Evolutionary conservation across 768 basidiomycete genomes (phyloP), one percentile per base, ranked within the genome.

Genomic region (Candolleomyces eurysporus): DNA sequence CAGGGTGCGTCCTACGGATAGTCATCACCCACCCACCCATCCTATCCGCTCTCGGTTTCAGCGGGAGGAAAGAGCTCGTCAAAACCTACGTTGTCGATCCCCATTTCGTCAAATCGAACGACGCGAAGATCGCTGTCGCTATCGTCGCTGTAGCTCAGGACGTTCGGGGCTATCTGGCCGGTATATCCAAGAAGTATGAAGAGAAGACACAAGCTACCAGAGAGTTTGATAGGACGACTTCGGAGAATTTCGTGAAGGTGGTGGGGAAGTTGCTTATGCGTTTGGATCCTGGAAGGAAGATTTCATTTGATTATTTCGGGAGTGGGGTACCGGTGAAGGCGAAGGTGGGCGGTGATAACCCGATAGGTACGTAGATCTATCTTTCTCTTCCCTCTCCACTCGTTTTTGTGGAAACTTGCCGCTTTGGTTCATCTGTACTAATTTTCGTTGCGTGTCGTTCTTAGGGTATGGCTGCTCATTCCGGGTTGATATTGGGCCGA

Each of bases 41-140:
- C 9, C 48, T 56, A 31, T 9, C 50, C 22, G 7, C 30, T 91
- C 46, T 84, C 85, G 30, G 64, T 91, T 5, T 78, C 81, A 46
- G 80, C 49, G 14, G 82, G 30, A 82, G 83, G 3, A 75, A 73
- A 5, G 80, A 83, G 59, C 45, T 32, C 17, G 80, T 78, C 42
- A 78, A 74, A 48, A 84, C 86, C 0, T 91, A 79, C 64, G 69
- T 91, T 5, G 86, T 87, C 31, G 88, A 90, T n/a, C 75, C 85
- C 0, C 75, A 77, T 16, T 90, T 90, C 64, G 65, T 76, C 2
- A 87, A 83, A 65, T 84, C 84, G 3, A 72, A 74, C 0, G 89
- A 91, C 57, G 89, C 89, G n/a, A 89, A 87, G 69, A 78, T 80
- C 0, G 90, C 89, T 0, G 90, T 84, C 2, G 84, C 82, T 61